A percentile compares a stretch with the other conserved stretches of the same genome.
Conservation (phyloP, 352 stramenopile species). For the Chrysophaeum taylorii region DNA sequence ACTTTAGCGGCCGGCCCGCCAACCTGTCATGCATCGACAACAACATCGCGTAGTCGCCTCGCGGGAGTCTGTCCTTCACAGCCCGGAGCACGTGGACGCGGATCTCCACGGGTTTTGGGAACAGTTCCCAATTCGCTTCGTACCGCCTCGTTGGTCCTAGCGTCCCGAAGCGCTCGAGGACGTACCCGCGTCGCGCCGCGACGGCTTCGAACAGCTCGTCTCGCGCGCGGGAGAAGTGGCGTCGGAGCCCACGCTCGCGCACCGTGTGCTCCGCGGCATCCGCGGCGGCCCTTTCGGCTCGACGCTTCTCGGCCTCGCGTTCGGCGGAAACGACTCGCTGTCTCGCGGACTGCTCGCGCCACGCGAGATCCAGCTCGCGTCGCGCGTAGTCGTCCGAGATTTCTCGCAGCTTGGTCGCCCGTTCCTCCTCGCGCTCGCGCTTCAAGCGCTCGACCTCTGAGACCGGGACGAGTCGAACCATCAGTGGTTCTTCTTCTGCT, state of each 20-base stretch:
- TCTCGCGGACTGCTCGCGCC: neutral
- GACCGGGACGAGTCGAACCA: too few relatives aligned
- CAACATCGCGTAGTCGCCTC: constrained; percentile 62
- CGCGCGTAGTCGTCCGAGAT: neutral
- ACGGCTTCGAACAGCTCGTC: constrained; percentile 48
- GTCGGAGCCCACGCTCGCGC: constrained; percentile 35
- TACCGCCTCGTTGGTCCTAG: constrained; percentile 43
- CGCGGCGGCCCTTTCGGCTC: too few relatives aligned
- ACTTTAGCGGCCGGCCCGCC: constrained; percentile 59
- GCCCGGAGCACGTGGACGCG: constrained; percentile 50
- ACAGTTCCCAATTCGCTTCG: constrained; percentile 53
- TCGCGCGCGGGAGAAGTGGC: constrained; percentile 52
- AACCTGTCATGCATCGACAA: constrained; percentile 68
- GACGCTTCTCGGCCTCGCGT: neutral
- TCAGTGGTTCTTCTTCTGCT: too few relatives aligned
- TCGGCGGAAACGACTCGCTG: neutral
- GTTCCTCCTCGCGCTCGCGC: too few relatives aligned
- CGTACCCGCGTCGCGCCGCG: constrained; percentile 47
- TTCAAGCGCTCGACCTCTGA: too few relatives aligned
- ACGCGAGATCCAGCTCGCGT: constrained; percentile 3
- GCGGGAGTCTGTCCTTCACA: constrained; percentile 65
- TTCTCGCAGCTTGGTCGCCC: too few relatives aligned
- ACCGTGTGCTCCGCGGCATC: neutral
- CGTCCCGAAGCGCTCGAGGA: constrained; percentile 51
- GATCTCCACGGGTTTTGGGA: constrained; percentile 62